These are phyloP conservation scores for Lachnellula arida DNA, from an alignment of 2,329 filamentous ascomycete species.

Conservation along the genomic window DNA sequence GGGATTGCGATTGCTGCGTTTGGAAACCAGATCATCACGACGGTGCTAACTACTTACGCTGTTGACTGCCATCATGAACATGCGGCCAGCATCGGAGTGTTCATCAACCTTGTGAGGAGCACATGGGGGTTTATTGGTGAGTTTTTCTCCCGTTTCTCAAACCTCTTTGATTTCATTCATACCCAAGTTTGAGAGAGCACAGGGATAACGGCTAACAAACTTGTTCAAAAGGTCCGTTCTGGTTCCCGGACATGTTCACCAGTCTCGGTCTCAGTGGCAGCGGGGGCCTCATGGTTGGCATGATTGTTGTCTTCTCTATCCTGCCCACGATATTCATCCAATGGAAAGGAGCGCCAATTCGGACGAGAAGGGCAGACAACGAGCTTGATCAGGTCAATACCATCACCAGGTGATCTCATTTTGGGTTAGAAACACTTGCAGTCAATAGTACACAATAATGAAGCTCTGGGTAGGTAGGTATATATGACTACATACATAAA, in stretches of 20 bases:
- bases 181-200: background rate
- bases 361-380: slow-evolving; percentile 6
- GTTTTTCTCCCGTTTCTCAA: slow-evolving; percentile 14
- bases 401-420: slow-evolving; percentile 6
- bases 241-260: slow-evolving; percentile 37
- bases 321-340: slow-evolving; percentile 32
- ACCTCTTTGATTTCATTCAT: background rate
- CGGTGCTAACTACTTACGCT: slow-evolving; percentile 41
- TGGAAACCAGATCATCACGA: slow-evolving; percentile 58
- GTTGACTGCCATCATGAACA: slow-evolving; percentile 53
- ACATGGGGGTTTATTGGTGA: slow-evolving; percentile 46
- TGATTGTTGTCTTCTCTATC: slow-evolving; percentile 34
- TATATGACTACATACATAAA: too few species aligned
- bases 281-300: slow-evolving; percentile 34
- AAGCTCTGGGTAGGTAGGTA: background rate
- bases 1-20: slow-evolving; percentile 47
- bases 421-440: background rate
- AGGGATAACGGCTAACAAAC: background rate
- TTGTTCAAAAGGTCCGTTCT: slow-evolving; percentile 8
- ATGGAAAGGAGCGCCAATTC: slow-evolving; percentile 14
- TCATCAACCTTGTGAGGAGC: slow-evolving; percentile 52
- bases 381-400: slow-evolving; percentile 12
- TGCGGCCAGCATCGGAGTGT: slow-evolving; percentile 52
- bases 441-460: background rate
- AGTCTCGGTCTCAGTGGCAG: slow-evolving; percentile 29